Conservation (phyloP, 176 grass and related monocot genomes). For the Thinopyrum elongatum region DNA sequence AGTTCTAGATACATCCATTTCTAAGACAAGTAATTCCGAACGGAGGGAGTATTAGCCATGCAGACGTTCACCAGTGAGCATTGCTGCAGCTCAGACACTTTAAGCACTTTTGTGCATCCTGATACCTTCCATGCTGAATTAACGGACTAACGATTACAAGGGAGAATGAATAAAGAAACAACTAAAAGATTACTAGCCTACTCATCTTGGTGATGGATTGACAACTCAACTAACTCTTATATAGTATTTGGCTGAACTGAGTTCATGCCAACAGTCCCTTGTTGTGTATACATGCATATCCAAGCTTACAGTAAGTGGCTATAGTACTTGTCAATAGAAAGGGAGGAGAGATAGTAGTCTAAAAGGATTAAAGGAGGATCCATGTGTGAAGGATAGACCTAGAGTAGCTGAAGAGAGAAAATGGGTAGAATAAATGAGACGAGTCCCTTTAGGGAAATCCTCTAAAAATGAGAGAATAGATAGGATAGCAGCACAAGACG, state of each 20-base stretch:
- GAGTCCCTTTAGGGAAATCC: too few species aligned
- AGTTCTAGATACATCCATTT: too few species aligned
- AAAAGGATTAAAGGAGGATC: neutral
- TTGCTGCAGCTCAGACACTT: too few species aligned
- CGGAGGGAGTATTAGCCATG: too few species aligned
- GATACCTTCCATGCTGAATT: neutral
- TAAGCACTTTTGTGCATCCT: neutral
- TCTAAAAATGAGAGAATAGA: too few species aligned
- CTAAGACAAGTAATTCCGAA: too few species aligned
- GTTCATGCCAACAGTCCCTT: neutral
- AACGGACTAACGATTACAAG: neutral
- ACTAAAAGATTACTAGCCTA: neutral
- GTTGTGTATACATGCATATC: neutral
- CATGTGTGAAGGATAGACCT: neutral
- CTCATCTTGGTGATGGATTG: neutral
- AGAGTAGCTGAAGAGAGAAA: neutral
- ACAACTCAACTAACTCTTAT: neutral
- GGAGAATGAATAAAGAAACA: neutral
- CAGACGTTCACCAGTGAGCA: too few species aligned
- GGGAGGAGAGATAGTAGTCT: neutral
- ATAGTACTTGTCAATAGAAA: neutral
- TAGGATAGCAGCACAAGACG: too few species aligned
- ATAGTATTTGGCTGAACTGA: neutral
- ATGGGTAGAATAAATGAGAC: neutral
- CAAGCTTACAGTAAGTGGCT: neutral